Evolutionary conservation across 495 filamentous ascomycete species (phyloP), one percentile per base, ranked within the genome.

Genomic region (Hypomontagnella monticulosa): DNA sequence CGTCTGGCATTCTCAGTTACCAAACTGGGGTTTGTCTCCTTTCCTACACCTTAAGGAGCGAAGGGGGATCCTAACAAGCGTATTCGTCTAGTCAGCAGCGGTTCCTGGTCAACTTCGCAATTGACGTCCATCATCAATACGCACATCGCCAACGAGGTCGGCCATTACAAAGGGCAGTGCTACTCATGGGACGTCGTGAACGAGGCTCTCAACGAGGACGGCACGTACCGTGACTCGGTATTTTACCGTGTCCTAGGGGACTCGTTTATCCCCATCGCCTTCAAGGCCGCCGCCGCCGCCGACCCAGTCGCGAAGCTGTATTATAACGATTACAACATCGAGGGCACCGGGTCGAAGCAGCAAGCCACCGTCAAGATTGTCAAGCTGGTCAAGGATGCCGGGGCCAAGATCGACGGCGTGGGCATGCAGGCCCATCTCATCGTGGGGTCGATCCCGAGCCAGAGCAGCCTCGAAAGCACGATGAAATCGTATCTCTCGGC

Each of bases 301-400:
- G 87, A 89, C 67, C 85, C 83, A 0, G 51, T 71, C 12, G 83
- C 84, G 4, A 89, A 89, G 76, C 80, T 90, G 15, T 90, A 88
- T 68, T 87, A 87, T 78, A 90, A 90, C 68, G 86, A 88, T 63
- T 91, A 89, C 77, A 89, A 85, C 76, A 84, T 88, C 67, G 88
- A 90, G 71, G 78, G 70, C 4, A 75, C 79, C 4, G 78, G 82
- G 4, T 62, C 75, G 43, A 84, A 88, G 70, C 73, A 79, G 33
- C 77, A 76, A 0, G 82, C 69, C 4, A 79, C 78, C 3, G 73
- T 75, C 9, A 71, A 67, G 8, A 82, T 90, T 43, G 83, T 89
- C 52, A 78, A 83, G 59, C 68, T 82, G 19, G 68, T 90, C 16
- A 61, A 84, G 48, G 76, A 79, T 0, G 81, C 78, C 16, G 84